Evolutionary conservation across 2,329 filamentous ascomycete species (phyloP).

Genomic region (Colletotrichum higginsianum): DNA sequence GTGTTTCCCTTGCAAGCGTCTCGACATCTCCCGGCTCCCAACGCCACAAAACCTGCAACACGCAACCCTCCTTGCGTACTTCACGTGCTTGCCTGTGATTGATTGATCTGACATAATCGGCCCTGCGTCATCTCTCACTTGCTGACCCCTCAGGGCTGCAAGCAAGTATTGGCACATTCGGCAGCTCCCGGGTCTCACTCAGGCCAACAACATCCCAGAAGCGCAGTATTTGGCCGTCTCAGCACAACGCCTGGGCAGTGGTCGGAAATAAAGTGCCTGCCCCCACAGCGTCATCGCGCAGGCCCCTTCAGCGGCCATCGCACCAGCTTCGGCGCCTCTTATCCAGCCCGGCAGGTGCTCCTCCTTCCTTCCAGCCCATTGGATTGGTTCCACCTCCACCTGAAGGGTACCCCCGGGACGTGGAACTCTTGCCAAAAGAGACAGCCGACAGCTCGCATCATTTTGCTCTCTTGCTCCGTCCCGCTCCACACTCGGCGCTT

Average conservation of each 20-base stretch:
- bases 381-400: slow-evolving; percentile 30
- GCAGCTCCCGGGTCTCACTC: slow-evolving; percentile 34
- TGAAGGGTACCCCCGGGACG: slow-evolving; percentile 18
- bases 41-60: neutral
- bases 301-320: slow-evolving; percentile 33
- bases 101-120: neutral
- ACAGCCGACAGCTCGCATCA: slow-evolving; percentile 40
- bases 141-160: slow-evolving; percentile 27
- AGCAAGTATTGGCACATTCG: slow-evolving; percentile 31
- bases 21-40: neutral
- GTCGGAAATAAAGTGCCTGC: slow-evolving; percentile 25
- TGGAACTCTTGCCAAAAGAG: slow-evolving; percentile 37
- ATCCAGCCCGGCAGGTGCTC: slow-evolving; percentile 14
- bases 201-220: slow-evolving; percentile 10
- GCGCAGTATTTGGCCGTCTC: slow-evolving; percentile 16
- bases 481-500: slow-evolving; percentile 42
- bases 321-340: slow-evolving; percentile 22
- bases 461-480: slow-evolving; percentile 42
- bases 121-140: slow-evolving; percentile 26
- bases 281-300: slow-evolving; percentile 38
- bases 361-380: slow-evolving; percentile 29
- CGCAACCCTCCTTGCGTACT: neutral
- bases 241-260: slow-evolving; percentile 5
- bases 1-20: neutral
- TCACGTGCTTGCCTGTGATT: slow-evolving; percentile 8